These are phyloP conservation scores for Pythium plurisporium DNA, from an alignment of 352 stramenopile species.

Conservation along the genomic window DNA sequence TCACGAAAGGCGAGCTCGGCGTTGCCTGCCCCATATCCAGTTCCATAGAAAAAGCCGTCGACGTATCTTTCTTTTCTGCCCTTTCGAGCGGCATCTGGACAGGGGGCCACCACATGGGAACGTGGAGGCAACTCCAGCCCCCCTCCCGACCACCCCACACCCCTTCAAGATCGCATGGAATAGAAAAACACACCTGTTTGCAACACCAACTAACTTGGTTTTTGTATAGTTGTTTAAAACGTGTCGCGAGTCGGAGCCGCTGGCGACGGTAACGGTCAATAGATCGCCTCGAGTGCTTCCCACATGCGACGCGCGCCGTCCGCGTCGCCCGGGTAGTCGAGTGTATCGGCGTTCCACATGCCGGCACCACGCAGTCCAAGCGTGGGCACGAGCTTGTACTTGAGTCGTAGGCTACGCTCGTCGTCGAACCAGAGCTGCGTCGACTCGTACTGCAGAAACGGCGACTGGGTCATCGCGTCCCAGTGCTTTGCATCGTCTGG, in stretches of 20 bases:
- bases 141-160: neutral
- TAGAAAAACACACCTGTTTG: conserved; percentile 26
- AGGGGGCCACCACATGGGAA: neutral
- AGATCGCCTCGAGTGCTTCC: conserved; percentile 35
- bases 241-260: conserved; percentile 12
- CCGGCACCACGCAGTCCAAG: conserved; percentile 54
- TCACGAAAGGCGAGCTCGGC: too few species aligned
- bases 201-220: neutral
- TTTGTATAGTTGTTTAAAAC: conserved; percentile 14
- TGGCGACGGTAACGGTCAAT: conserved; percentile 19
- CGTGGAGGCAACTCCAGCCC: neutral
- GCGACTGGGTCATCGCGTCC: conserved; percentile 50
- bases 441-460: conserved; percentile 35
- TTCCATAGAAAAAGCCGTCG: conserved; percentile 29
- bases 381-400: conserved; percentile 48
- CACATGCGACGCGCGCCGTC: conserved; percentile 55
- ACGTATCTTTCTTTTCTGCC: conserved; percentile 29
- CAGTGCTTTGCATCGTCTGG: conserved; percentile 34
- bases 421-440: conserved; percentile 78
- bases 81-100: conserved; percentile 16
- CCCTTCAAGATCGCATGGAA: conserved; percentile 27
- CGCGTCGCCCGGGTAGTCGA: conserved; percentile 42
- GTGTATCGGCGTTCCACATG: conserved; percentile 81
- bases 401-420: conserved; percentile 43
- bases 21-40: conserved; percentile 25